Conservation (phyloP, 352 stramenopile genomes). For the Phytophthora nicotianae region DNA sequence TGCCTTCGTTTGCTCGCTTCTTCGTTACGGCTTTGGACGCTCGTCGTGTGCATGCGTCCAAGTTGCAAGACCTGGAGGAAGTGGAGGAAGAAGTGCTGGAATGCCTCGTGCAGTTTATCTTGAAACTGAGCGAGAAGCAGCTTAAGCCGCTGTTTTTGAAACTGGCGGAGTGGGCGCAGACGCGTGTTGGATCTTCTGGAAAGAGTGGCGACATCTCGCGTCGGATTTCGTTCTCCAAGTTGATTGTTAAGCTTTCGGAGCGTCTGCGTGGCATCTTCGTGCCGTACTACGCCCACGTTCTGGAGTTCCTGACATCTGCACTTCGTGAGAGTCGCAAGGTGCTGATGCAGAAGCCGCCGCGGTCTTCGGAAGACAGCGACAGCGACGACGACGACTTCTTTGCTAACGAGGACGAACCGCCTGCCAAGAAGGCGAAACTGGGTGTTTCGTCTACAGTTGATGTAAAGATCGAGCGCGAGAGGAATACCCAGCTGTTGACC, state of each 20-base stretch:
- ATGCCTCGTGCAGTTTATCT: conserved; percentile 78
- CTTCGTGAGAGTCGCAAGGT: conserved; percentile 58
- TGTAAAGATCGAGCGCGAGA: conserved; percentile 37
- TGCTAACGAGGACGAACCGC: conserved; percentile 56
- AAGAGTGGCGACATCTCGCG: conserved; percentile 51
- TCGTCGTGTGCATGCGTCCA: conserved; percentile 65
- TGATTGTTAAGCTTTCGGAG: conserved; percentile 81
- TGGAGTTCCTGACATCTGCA: conserved; percentile 58
- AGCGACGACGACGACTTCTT: conserved; percentile 44
- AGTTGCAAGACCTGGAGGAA: conserved; percentile 61
- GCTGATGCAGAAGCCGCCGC: conserved; percentile 50
- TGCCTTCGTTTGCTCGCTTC: conserved; percentile 82
- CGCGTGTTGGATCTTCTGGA: conserved; percentile 31
- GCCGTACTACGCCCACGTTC: conserved; percentile 83
- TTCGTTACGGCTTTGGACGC: conserved; percentile 81
- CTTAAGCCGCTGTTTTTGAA: conserved; percentile 90
- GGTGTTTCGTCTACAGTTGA: conserved; percentile 23
- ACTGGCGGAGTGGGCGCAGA: conserved; percentile 76
- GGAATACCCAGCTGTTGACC: conserved; percentile 53
- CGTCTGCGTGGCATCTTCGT: conserved; percentile 88
- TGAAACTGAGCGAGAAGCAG: conserved; percentile 91
- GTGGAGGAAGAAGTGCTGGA: conserved; percentile 84
- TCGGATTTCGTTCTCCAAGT: conserved; percentile 82
- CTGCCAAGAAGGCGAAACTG: conserved; percentile 66
- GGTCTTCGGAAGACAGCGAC: conserved; percentile 33